Evolutionary conservation across 768 basidiomycete genomes (phyloP), one percentile per base, ranked within the genome.

Genomic region (Clavaria fumosa): DNA sequence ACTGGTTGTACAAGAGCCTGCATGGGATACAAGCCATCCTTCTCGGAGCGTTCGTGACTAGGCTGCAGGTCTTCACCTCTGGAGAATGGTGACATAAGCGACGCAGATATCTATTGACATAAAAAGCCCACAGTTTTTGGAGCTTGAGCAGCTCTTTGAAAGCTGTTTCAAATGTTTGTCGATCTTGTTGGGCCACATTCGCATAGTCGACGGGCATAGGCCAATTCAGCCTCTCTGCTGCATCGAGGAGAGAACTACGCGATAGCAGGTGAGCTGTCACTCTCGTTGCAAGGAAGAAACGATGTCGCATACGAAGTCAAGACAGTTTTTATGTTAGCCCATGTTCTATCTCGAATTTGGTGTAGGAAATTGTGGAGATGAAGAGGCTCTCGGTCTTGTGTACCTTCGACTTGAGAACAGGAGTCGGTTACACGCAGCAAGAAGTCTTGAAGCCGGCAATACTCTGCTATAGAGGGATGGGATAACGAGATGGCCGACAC

Each of bases 1-100:
- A 99, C 67, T 2, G 91, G 84, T 31, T 78, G 75, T 3, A 88
- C 70, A 12, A 99, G 69, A 2, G 83, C 78, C 51, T 86, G 78
- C 12, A 97, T 49, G 2, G 95, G 72, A 55, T 91, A 91, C 23
- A 96, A 51, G 0, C 78, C 75, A 34, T 73, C 67, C 49, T 67
- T 62, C 46, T 64, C 61, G 6, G 14, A 23, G 31, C 26, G n/a
- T n/a, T n/a, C n/a, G n/a, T n/a, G n/a, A n/a, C n/a, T n/a, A n/a
- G n/a, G n/a, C n/a, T n/a, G n/a, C n/a, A n/a, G n/a, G n/a, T n/a
- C n/a, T n/a, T n/a, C n/a, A n/a, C n/a, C n/a, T n/a, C n/a, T n/a
- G n/a, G n/a, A n/a, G n/a, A n/a, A n/a, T n/a, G n/a, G n/a, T n/a
- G n/a, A n/a, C n/a, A n/a, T n/a, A n/a, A n/a, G n/a, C n/a, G n/a